phyloP scores from a whole-genome alignment of 257 asterid species.

The Eucommia ulmoides region DNA sequence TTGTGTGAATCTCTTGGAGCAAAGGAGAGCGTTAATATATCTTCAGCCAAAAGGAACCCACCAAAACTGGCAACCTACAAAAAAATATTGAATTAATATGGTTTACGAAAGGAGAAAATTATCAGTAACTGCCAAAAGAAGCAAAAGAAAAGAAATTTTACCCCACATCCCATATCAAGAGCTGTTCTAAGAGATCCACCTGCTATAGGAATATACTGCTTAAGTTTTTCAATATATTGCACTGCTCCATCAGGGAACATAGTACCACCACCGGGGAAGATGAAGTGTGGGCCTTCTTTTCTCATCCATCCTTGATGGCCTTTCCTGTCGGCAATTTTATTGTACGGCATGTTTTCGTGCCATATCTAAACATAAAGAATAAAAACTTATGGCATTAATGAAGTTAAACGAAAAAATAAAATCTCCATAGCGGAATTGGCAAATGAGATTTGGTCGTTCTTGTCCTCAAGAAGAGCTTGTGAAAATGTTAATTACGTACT shows the following conservation, averaged over 20 bases:
- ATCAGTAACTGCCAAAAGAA: conserved; percentile 1
- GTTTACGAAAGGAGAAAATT: conserved; percentile 2
- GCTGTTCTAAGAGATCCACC: conserved; percentile 87
- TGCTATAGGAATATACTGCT: conserved; percentile 82
- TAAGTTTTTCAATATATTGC: conserved; percentile 85
- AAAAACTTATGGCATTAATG: no score
- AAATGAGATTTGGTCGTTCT: background rate
- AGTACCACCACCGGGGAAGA: conserved; percentile 96
- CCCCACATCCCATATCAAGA: conserved; percentile 99
- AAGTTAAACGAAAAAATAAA: background rate
- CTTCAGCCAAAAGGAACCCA: conserved; percentile 80
- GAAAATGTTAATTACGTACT: background rate
- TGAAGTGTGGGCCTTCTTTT: conserved; percentile 71
- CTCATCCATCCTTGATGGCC: conserved; percentile 99
- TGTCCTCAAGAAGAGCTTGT: background rate
- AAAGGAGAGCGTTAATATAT: conserved; percentile 72
- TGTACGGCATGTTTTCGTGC: conserved; percentile 92
- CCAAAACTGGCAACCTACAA: conserved; percentile 97
- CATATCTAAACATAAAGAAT: conserved; percentile 61
- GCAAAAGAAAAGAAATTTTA: conserved; percentile 13
- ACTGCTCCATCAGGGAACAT: conserved; percentile 96
- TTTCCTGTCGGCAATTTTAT: conserved; percentile 89
- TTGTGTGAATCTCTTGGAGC: conserved; percentile 98
- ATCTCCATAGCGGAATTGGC: background rate
- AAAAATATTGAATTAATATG: conserved; percentile 4